These are phyloP conservation scores for Tetrapyrgos nigripes DNA, from an alignment of 1,284 basidiomycete genomes.

Conservation along the genomic window DNA sequence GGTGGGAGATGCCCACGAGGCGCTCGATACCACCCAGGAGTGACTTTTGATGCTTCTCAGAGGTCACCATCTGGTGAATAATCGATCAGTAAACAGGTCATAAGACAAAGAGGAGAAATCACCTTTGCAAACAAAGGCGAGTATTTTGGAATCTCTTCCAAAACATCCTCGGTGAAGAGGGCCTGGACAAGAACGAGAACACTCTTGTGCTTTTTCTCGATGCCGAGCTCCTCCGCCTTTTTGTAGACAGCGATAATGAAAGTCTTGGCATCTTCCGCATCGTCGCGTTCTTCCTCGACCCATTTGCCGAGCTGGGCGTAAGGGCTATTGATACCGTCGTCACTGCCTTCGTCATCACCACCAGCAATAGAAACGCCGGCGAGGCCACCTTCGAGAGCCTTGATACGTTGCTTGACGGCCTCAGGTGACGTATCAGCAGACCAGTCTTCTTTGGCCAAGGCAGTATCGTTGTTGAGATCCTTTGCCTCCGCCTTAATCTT, in stretches of 20 bases:
- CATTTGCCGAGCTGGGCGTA: slow-evolving; percentile 87
- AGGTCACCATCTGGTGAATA: slow-evolving; percentile 64
- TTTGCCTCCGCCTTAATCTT: slow-evolving; percentile 90
- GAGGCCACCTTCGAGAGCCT: slow-evolving; percentile 76
- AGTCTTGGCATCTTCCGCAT: slow-evolving; percentile 50
- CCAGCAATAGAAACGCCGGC: slow-evolving; percentile 58
- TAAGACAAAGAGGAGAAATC: slow-evolving; percentile 25
- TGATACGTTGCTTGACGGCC: slow-evolving; percentile 88
- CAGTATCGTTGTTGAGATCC: slow-evolving; percentile 67
- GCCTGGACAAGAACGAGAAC: slow-evolving; percentile 86
- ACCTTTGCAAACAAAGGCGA: slow-evolving; percentile 86
- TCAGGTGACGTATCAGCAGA: slow-evolving; percentile 91
- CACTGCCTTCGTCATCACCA: slow-evolving; percentile 83
- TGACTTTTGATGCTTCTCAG: slow-evolving; percentile 96
- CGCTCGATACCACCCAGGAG: slow-evolving; percentile 91
- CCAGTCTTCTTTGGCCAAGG: slow-evolving; percentile 82
- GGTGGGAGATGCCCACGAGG: slow-evolving; percentile 74
- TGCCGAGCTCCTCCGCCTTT: slow-evolving; percentile 91
- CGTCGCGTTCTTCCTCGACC: slow-evolving; percentile 82
- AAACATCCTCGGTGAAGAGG: slow-evolving; percentile 85
- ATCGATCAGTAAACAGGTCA: slow-evolving; percentile 4
- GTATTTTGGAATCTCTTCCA: slow-evolving; percentile 78
- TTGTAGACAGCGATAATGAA: slow-evolving; percentile 78
- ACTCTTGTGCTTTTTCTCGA: slow-evolving; percentile 96
- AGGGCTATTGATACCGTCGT: slow-evolving; percentile 88